phyloP scores from a whole-genome alignment of 257 asterid species.

The Scutellaria baicalensis region DNA sequence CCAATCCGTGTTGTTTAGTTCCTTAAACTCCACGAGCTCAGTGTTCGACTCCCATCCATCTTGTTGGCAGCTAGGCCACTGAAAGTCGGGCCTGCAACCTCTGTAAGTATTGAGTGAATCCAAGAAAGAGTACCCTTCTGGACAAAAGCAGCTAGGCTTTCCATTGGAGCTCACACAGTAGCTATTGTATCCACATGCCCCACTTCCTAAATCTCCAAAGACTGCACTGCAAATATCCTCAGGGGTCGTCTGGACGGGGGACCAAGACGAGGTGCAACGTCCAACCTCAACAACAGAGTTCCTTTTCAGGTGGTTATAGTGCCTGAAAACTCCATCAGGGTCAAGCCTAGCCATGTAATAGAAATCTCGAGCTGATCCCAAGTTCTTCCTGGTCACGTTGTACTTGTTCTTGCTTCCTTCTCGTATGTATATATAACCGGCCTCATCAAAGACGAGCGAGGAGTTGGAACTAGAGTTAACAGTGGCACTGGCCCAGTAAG shows the following conservation, averaged over 20 bases:
- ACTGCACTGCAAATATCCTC: conserved; percentile 15
- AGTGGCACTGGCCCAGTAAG: conserved; percentile 12
- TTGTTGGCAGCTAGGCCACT: conserved; percentile 14
- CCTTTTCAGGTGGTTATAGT: conserved; percentile 19
- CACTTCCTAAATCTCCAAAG: conserved; percentile 22
- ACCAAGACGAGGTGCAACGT: conserved; percentile 15
- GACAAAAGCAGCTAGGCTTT: conserved; percentile 35
- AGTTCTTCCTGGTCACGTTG: neutral
- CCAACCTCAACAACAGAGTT: conserved; percentile 12
- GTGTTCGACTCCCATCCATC: neutral
- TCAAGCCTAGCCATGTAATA: conserved; percentile 30
- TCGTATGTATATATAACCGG: conserved; percentile 16
- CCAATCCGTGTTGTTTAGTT: conserved; percentile 26
- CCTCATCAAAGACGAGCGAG: conserved; percentile 22
- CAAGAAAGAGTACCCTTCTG: conserved; percentile 19
- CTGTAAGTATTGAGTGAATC: conserved; percentile 20
- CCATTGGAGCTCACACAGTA: conserved; percentile 21
- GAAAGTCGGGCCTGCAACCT: conserved; percentile 32
- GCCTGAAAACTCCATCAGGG: conserved; percentile 38
- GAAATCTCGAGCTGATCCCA: neutral
- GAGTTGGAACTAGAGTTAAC: neutral
- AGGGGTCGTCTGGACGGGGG: conserved; percentile 5
- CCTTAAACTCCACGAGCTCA: conserved; percentile 4
- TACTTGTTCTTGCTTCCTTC: neutral
- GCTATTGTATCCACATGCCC: conserved; percentile 52